Evolutionary conservation across 805 yeast species (phyloP), one percentile per base, ranked within the genome.

Genomic region (Maudiozyma pseudohumilis): DNA sequence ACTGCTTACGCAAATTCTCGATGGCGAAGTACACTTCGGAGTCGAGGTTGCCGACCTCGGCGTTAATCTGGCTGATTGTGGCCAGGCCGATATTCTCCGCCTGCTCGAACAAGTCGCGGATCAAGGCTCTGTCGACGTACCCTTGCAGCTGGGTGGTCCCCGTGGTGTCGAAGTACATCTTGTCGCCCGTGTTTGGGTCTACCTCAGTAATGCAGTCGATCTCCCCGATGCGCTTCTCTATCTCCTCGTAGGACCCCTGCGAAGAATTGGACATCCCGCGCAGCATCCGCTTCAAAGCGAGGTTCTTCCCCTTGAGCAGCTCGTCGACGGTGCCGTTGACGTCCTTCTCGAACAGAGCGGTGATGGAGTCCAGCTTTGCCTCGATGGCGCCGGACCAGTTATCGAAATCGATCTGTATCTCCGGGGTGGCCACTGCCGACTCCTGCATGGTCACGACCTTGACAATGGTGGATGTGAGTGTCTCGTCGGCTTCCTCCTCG

Each of bases 91-190:
- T 27, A 2, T 19, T 11, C 21, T 46, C 26, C 2, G 39, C 32
- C 3, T 61, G 50, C 12, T 53, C 50, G 6, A 74, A 60, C 18
- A 52, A 43, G 35, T 66, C 72, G 53, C 79, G 68, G 48, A 67
- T 56, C 26, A 63, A 66, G 44, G 69, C 67, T 48, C 80, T 62
- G 2, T 72, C 53, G 23, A 74, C 63, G 43, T 61, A 65, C 26
- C 53, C 52, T 12, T 53, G 53, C 28, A 66, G 47, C 35, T 61
- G 50, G 20, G 59, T 59, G 13, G 57, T 59, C 16, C 65, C 63
- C 5, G 51, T 46, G 29, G 45, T 47, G 38, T 63, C 66, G 33
- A 65, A 50, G 37, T 55, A 62, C 18, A 55, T 53, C 6, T 50
- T 51, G 34, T 59, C 55, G 8, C 61, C 65, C 16, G 60, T 58